These are phyloP conservation scores for Aristolochia fimbriata DNA, from an alignment of 164 flowering plant species.

Conservation along the genomic window DNA sequence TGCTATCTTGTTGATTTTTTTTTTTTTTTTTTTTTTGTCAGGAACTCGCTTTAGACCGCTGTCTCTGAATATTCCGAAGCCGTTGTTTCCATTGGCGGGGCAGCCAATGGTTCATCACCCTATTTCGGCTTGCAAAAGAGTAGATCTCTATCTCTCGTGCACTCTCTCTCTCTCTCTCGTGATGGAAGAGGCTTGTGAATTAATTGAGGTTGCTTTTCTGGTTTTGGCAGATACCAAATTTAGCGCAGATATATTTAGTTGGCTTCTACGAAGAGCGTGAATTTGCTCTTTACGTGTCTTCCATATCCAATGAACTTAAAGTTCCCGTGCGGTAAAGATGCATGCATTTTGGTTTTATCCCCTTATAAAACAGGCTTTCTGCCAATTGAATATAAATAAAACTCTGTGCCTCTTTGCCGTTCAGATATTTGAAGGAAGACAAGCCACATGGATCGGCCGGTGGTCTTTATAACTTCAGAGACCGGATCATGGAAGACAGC, in stretches of 20 bases:
- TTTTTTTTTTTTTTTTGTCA: no score
- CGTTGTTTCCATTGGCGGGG: conserved; percentile 90
- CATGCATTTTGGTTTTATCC: background rate
- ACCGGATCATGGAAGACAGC: conserved; percentile 87
- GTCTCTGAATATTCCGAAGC: conserved; percentile 85
- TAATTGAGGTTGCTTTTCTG: no score
- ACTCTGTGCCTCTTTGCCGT: conserved; percentile 6
- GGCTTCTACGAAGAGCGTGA: conserved; percentile 98
- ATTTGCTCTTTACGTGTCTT: conserved; percentile 82
- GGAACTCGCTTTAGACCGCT: conserved; percentile 91
- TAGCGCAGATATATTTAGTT: conserved; percentile 82
- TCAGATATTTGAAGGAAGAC: conserved; percentile 89
- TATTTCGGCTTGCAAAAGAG: conserved; percentile 91
- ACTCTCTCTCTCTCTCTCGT: background rate
- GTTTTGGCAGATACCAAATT: conserved; percentile 64
- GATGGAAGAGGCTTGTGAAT: no score
- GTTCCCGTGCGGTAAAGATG: conserved; percentile 69
- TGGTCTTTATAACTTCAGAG: conserved; percentile 85
- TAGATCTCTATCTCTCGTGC: conserved; percentile 13
- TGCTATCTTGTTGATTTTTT: background rate
- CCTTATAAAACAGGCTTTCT: background rate
- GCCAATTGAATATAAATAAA: background rate
- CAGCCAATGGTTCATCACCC: conserved; percentile 98
- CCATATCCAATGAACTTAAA: conserved; percentile 87
- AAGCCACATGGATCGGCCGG: conserved; percentile 99